Conservation (phyloP, 352 stramenopile genomes). For the Phytophthora quininea region DNA sequence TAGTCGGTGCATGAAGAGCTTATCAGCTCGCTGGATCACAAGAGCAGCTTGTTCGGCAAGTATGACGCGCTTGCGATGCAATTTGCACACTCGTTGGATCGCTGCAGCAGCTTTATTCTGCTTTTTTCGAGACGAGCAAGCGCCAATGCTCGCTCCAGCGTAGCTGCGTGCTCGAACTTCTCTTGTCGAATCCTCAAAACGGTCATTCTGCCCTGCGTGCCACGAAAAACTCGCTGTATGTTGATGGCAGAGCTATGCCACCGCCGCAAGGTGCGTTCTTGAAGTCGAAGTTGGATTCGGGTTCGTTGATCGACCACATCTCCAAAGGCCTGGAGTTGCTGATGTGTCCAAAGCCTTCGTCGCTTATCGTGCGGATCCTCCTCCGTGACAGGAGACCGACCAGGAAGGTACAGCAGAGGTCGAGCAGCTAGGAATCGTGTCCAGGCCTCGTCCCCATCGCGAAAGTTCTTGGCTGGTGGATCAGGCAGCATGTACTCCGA, state of each 20-base stretch:
- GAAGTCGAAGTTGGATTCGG: conserved; percentile 33
- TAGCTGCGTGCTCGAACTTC: conserved; percentile 34
- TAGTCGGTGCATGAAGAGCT: conserved; percentile 45
- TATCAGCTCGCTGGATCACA: conserved; percentile 34
- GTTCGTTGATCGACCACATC: conserved; percentile 45
- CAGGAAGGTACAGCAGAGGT: conserved; percentile 56
- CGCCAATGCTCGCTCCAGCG: conserved; percentile 25
- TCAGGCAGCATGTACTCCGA: conserved; percentile 35
- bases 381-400: conserved; percentile 42
- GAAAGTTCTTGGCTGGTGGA: conserved; percentile 15
- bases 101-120: conserved; percentile 29
- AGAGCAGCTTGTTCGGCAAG: conserved; percentile 29
- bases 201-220: conserved; percentile 38
- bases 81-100: conserved; percentile 47
- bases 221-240: conserved; percentile 46
- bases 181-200: conserved; percentile 37
- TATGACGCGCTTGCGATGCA: conserved; percentile 24
- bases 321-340: conserved; percentile 51
- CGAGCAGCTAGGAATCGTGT: conserved; percentile 35
- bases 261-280: conserved; percentile 41
- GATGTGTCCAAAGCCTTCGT: conserved; percentile 51
- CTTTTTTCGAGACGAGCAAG: conserved; percentile 26
- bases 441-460: conserved; percentile 35
- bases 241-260: conserved; percentile 49
- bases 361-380: conserved; percentile 42